Percentiles rank a stretch among this genome's conserved stretches.
Conservation (phyloP, 2,329 filamentous ascomycete species). For the Aspergillus floridensis region DNA sequence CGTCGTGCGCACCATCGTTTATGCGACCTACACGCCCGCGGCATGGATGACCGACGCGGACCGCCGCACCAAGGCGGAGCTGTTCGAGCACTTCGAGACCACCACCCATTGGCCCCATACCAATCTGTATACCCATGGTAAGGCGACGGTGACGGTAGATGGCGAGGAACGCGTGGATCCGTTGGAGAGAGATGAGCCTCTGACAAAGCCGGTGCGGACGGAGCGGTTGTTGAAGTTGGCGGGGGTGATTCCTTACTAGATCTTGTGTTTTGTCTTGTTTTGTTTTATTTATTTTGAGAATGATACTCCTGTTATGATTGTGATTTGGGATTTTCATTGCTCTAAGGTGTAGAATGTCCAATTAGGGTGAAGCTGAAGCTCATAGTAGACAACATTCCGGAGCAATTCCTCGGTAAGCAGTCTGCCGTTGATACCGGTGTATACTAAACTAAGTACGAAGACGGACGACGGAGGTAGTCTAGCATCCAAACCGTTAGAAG, state of each 20-base stretch:
- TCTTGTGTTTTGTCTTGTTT: too few species aligned
- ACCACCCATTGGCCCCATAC: constrained; percentile 5
- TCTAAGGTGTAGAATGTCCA: too few species aligned
- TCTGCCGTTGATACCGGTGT: too few species aligned
- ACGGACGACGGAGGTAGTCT: too few species aligned
- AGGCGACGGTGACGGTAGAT: neutral
- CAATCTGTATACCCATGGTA: constrained; percentile 1
- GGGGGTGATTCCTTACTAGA: neutral
- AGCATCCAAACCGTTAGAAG: too few species aligned
- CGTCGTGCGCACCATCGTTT: constrained; percentile 1
- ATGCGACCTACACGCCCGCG: constrained; percentile 1
- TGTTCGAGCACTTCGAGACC: neutral
- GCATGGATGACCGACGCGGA: constrained; percentile 1
- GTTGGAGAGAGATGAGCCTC: constrained; percentile 4
- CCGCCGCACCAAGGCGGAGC: neutral
- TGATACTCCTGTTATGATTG: neutral
- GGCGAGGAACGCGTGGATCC: neutral
- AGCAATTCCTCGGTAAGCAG: too few species aligned
- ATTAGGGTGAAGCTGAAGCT: too few species aligned
- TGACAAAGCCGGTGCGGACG: constrained; percentile 1
- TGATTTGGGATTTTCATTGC: neutral
- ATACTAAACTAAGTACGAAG: too few species aligned
- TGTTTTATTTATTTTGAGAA: neutral
- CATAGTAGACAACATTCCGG: too few species aligned
- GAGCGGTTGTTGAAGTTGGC: constrained; percentile 3